Conservation (phyloP, 2,329 filamentous ascomycete genomes). For the Daldinia sp. region DNA sequence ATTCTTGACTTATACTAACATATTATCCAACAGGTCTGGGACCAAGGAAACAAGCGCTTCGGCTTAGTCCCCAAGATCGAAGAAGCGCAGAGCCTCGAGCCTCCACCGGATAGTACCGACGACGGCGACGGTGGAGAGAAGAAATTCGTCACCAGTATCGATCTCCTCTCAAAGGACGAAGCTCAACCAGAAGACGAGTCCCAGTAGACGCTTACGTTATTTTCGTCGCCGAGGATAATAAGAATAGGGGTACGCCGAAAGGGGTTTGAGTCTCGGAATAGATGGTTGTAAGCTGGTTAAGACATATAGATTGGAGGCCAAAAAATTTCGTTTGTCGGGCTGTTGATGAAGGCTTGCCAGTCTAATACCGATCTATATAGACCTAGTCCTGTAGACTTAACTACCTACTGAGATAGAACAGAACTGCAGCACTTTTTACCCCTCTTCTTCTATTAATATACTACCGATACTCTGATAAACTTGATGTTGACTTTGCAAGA, state of each 20-base stretch:
- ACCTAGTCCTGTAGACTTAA: neutral
- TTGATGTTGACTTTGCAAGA: neutral
- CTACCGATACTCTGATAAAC: neutral
- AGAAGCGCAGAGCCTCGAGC: conserved; percentile 51
- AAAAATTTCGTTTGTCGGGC: neutral
- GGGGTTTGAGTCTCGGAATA: neutral
- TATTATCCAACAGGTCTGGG: conserved; percentile 65
- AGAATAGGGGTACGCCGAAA: neutral
- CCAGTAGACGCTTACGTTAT: neutral
- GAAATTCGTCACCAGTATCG: conserved; percentile 39
- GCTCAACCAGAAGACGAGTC: neutral
- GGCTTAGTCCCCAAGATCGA: conserved; percentile 69
- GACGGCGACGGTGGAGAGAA: conserved; percentile 41
- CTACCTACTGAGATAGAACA: conserved; percentile 32
- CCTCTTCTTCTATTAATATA: conserved; percentile 4
- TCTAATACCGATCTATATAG: neutral
- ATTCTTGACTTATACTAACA: conserved; percentile 13
- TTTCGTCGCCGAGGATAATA: neutral
- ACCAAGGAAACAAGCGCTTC: conserved; percentile 70
- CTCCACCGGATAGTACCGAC: conserved; percentile 37
- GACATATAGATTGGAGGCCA: conserved; percentile 2
- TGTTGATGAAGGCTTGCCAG: neutral
- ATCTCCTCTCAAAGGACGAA: conserved; percentile 36
- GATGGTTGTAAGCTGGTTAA: neutral
- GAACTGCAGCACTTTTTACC: conserved; percentile 25